phyloP scores from a whole-genome alignment of 495 filamentous ascomycete species.

The Tuber microsphaerosporum region DNA sequence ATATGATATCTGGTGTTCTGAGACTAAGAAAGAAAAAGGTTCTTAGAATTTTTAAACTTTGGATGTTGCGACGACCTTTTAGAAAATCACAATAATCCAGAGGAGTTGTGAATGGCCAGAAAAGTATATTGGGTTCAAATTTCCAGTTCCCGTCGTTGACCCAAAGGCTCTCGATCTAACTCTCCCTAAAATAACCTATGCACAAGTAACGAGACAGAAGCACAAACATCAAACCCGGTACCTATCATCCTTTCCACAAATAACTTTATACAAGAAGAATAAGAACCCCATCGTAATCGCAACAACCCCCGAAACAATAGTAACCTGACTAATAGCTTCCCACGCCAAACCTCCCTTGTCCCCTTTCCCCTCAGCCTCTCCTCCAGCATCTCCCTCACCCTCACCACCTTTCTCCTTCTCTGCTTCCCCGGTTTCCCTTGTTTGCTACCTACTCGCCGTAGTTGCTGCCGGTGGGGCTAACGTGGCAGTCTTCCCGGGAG shows the following conservation, averaged over 20 bases:
- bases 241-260: not conserved
- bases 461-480: not conserved
- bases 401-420: not conserved
- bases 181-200: not conserved
- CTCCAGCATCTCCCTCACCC: not conserved
- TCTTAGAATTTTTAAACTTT: too few species aligned
- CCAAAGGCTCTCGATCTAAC: not conserved
- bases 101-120: not conserved
- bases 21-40: too few species aligned
- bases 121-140: not conserved
- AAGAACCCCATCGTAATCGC: not conserved
- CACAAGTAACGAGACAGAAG: not conserved
- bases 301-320: not conserved
- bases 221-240: not conserved
- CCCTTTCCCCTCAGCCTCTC: not conserved
- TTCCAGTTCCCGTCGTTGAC: not conserved
- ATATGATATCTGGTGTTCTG: too few species aligned
- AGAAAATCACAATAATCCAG: too few species aligned
- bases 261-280: conserved; percentile 3
- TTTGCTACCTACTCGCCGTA: not conserved
- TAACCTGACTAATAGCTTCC: not conserved
- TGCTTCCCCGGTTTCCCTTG: not conserved
- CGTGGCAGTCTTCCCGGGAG: not conserved
- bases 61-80: too few species aligned
- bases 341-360: not conserved